Base-by-base conservation (phyloP, 1,284 basidiomycete genomes). In the Rugosomyces carneus region DNA sequence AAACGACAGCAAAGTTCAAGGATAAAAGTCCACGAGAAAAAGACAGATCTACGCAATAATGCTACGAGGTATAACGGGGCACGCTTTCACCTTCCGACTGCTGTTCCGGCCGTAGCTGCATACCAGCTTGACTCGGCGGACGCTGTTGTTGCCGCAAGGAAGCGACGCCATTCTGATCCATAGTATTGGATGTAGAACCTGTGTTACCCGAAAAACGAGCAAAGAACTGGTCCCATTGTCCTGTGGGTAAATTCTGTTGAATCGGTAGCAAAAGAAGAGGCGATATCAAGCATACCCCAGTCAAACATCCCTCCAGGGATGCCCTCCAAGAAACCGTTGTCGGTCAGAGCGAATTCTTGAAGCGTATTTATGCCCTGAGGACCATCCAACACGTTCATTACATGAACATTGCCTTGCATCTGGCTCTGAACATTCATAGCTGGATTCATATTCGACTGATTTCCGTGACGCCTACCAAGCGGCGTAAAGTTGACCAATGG, bases 241-340 rank as follows among this genome's bases (percentile, higher is more conserved):
- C 84, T 88, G 44, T 13, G 24, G 29, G n/a, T n/a, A 34, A 9
- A n/a, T 42, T 26, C 49, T 49, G 38, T 45, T 47, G 21, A n/a
- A 23, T n/a, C 15, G 19, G 29, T 18, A 8, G 3, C 8, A 35
- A 6, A 1, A 18, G 31, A 3, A 8, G 32, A 26, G n/a, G 13
- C 11, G 37, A 18, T 44, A 43, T 40, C 35, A 16, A 73, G 11
- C 81, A 59, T 54, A 87, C 85, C 77, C 86, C 87, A 93, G 64
- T 93, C 87, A 66, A 91, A 91, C 76, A 89, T 89, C 19, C 78
- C 77, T n/a, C 80, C 81, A 11, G 90, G 90, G 39, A 93, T 76
- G 0, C 84, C 84, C 55, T 90, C 87, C 58, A 93, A 67, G 51
- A 89, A 77, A 21, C 75, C 80, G 44, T 70, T 76, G 62, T 92